phyloP scores from a whole-genome alignment of 345 rosid species.

The Lagerstroemia speciosa region DNA sequence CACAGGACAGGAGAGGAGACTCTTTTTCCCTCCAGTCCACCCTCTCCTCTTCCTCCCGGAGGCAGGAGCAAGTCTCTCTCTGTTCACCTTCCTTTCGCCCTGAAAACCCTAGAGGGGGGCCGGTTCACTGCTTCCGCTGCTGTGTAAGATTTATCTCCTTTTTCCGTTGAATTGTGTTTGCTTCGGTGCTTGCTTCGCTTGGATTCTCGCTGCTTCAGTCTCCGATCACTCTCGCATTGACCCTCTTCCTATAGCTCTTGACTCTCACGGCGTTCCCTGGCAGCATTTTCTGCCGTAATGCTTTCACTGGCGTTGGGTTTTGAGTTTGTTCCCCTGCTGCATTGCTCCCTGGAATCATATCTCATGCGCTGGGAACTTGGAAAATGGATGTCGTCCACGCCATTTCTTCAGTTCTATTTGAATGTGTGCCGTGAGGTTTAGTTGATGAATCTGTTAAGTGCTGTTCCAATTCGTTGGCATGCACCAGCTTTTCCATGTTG shows the following conservation, averaged over 20 bases:
- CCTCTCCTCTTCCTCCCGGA: background rate
- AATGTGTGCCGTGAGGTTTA: too few relatives aligned
- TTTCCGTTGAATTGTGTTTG: background rate
- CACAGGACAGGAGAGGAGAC: too few relatives aligned
- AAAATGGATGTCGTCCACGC: background rate
- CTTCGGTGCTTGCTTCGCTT: background rate
- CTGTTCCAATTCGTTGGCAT: too few relatives aligned
- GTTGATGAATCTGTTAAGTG: too few relatives aligned
- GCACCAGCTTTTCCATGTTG: too few relatives aligned
- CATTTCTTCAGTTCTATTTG: background rate
- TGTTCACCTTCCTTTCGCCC: background rate
- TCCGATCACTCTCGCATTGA: background rate
- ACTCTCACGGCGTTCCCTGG: background rate
- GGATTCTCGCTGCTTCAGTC: background rate
- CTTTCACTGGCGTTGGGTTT: background rate
- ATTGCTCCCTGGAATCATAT: background rate
- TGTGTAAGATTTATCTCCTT: background rate
- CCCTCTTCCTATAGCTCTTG: background rate
- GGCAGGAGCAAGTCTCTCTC: background rate
- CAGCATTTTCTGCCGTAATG: background rate
- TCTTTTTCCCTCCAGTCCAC: slow-evolving; percentile 4
- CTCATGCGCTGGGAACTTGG: background rate
- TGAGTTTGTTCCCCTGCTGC: background rate
- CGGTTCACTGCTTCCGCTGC: background rate
- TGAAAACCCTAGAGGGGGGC: background rate